Percentiles rank a stretch among this genome's conserved stretches.
Conservation (phyloP, 352 stramenopile species). For the Peronospora belbahrii region DNA sequence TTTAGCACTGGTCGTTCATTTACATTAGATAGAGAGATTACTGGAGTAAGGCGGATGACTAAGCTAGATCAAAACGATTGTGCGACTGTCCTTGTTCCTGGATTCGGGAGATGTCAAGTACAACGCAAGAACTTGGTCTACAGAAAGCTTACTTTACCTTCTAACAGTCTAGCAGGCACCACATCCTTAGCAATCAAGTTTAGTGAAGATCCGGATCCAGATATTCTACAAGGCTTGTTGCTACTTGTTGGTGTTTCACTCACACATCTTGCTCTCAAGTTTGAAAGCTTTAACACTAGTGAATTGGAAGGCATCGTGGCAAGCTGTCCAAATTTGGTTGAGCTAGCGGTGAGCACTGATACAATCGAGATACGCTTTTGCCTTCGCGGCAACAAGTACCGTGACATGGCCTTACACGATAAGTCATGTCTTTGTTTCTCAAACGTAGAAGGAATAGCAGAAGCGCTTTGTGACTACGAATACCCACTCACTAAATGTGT, state of each 20-base stretch:
- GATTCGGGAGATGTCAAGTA: slow-evolving; percentile 18
- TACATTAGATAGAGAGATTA: slow-evolving; percentile 10
- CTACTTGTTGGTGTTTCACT: slow-evolving; percentile 17
- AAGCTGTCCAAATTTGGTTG: slow-evolving; percentile 15
- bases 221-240: slow-evolving; percentile 13
- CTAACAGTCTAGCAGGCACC: slow-evolving; percentile 16
- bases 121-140: slow-evolving; percentile 1
- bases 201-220: slow-evolving; percentile 12
- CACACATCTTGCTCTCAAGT: slow-evolving; percentile 13
- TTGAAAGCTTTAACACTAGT: slow-evolving; percentile 11
- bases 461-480: slow-evolving; percentile 11
- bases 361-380: slow-evolving; percentile 15
- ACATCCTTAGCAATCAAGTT: slow-evolving; percentile 18
- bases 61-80: background rate
- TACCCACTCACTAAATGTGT: slow-evolving; percentile 14
- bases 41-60: slow-evolving; percentile 5
- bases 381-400: slow-evolving; percentile 14
- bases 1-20: background rate
- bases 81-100: slow-evolving; percentile 13
- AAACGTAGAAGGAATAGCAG: slow-evolving; percentile 4
- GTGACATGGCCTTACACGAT: slow-evolving; percentile 9
- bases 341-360: slow-evolving; percentile 17
- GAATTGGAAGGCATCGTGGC: slow-evolving; percentile 18
- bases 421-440: slow-evolving; percentile 2
- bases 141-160: slow-evolving; percentile 5